Base-by-base conservation (phyloP, 345 rosid genomes). In the Euphorbia tirucalli region DNA sequence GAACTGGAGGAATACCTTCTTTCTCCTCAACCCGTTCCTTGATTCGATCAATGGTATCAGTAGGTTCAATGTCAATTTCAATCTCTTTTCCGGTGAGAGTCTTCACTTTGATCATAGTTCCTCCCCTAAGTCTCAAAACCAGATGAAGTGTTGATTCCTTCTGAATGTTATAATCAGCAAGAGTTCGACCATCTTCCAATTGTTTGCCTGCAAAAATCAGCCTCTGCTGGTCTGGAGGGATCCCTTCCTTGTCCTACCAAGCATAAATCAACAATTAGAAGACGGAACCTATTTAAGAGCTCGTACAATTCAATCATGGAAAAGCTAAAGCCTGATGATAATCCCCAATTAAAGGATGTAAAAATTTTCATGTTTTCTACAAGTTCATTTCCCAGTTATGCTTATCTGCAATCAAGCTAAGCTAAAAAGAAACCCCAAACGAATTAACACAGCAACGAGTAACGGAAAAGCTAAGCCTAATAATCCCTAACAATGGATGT, bases 1-100 rank as follows among this genome's bases (percentile, higher is more conserved):
- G 99, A 48, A 92, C 96, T 4, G 96, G 99, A 69, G 99, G 99
- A 76, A 95, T 95, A 70, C 99, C 99, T 81, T 92, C 97, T 81
- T 92, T 90, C 87, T 95, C 97, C 81, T 95, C 99, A 14, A 92
- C 97, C 0, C 97, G 83, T 75, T 92, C 97, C 85, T 95, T 95
- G 77, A 95, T 89, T 16, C 97, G 86, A 49, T 95, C 97, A 58
- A 95, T 92, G n/a, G 97, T 92, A 77, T 95, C 99, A 0, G 87
- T 89, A 21, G 97, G 99, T 77, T 92, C 98, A 37, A 95, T 95
- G 73, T 92, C 98, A n/a, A 92, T 95, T 82, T 92, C 99, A 54
- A 92, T 95, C 70, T 95, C 98, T 66, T 92, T 95, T 3, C 99
- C 97, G 0, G 99, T 95, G 35, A 89, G 96, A 16, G 98, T 95